Evolutionary conservation across 129 eudicot species (phyloP).

Genomic region (Artemisia annua): DNA sequence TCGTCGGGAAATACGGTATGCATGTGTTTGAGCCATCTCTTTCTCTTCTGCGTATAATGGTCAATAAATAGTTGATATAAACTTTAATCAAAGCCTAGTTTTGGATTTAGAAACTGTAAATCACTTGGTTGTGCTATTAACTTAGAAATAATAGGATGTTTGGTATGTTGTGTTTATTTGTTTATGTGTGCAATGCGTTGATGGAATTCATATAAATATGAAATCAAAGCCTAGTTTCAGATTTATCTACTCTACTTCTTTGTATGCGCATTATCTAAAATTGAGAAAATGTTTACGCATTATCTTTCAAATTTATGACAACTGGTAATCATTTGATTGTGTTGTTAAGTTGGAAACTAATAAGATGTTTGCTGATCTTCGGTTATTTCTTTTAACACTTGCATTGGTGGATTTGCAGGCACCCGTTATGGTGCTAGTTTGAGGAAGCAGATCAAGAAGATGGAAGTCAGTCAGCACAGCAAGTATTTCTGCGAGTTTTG

Average conservation of each 20-base stretch:
- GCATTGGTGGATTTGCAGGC: constrained; percentile 37
- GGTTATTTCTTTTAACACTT: constrained; percentile 7
- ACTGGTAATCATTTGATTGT: background rate
- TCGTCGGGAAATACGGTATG: constrained; percentile 82
- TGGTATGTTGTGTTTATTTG: background rate
- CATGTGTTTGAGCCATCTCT: background rate
- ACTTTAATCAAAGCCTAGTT: background rate
- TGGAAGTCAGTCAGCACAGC: constrained; percentile 94
- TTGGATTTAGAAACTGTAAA: too few relatives aligned
- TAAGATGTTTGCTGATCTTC: background rate
- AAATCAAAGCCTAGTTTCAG: too few relatives aligned
- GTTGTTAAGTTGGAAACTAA: background rate
- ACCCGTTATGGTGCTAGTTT: constrained; percentile 98
- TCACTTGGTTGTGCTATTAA: background rate
- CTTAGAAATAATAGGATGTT: background rate
- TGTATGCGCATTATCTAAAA: too few relatives aligned
- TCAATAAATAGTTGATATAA: background rate
- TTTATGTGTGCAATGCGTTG: too few relatives aligned
- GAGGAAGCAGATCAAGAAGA: constrained; percentile 91
- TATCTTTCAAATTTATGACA: background rate
- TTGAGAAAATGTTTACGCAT: background rate
- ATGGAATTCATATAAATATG: too few relatives aligned
- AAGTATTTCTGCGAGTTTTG: constrained; percentile 86
- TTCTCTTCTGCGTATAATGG: background rate
- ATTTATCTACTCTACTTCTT: too few relatives aligned